These are phyloP conservation scores for Vitis hybrid DNA, from an alignment of 177 flowering plant species.

Conservation along the genomic window DNA sequence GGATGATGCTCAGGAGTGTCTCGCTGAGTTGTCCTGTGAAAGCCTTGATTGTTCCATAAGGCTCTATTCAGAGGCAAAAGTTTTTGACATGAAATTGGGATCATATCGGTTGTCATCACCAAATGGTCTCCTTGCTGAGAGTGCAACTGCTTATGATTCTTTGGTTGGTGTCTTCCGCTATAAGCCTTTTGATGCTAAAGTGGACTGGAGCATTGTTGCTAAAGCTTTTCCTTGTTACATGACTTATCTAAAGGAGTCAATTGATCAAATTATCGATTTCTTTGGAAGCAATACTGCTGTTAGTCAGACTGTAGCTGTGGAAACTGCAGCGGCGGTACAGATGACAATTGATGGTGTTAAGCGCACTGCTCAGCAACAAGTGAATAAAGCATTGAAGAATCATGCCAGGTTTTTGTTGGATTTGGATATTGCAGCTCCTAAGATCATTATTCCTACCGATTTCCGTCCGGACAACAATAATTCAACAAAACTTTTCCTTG, in stretches of 20 bases:
- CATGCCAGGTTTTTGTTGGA: constrained; percentile 91
- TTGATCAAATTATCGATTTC: constrained; percentile 71
- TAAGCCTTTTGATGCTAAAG: constrained; percentile 81
- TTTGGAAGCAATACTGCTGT: constrained; percentile 76
- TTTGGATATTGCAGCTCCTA: constrained; percentile 98
- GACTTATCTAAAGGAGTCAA: constrained; percentile 87
- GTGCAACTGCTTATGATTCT: constrained; percentile 75
- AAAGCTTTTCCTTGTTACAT: constrained; percentile 98
- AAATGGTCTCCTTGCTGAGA: constrained; percentile 90
- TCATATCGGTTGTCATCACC: constrained; percentile 89
- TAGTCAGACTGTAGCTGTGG: constrained; percentile 86
- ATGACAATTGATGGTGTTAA: constrained; percentile 92
- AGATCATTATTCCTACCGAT: constrained; percentile 86
- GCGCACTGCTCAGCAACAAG: constrained; percentile 93
- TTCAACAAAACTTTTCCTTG: constrained; percentile 85
- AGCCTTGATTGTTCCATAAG: constrained; percentile 66
- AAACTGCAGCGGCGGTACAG: constrained; percentile 99
- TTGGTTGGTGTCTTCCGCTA: constrained; percentile 75
- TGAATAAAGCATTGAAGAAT: constrained; percentile 80
- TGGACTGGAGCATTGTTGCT: constrained; percentile 93
- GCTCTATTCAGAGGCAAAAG: constrained; percentile 81
- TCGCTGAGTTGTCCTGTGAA: constrained; percentile 95
- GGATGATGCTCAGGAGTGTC: constrained; percentile 42
- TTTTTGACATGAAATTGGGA: constrained; percentile 79
- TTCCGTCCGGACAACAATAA: constrained; percentile 72